A percentile compares a stretch with the other conserved stretches of the same genome.
Conservation (phyloP, 2,329 filamentous ascomycete genomes). For the Pyrenochaeta sp. region DNA sequence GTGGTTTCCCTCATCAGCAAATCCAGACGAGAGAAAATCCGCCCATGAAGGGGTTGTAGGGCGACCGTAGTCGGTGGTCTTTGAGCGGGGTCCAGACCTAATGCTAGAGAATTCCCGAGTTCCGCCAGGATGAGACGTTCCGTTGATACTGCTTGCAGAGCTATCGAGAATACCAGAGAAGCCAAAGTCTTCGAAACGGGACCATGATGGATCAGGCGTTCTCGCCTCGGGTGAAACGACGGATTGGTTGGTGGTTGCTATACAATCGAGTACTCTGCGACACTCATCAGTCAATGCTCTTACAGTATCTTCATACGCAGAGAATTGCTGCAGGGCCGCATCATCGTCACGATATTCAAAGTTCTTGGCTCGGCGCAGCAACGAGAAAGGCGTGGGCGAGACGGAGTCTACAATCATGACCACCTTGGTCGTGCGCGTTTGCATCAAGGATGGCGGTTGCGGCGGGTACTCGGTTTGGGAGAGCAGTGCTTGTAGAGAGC, state of each 20-base stretch:
- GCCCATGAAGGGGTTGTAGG: constrained; percentile 98
- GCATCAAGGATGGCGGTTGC: constrained; percentile 76
- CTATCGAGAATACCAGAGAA: constrained; percentile 81
- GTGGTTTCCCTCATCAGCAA: constrained; percentile 78
- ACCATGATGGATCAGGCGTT: constrained; percentile 84
- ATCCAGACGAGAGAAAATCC: constrained; percentile 94
- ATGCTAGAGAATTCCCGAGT: constrained; percentile 80
- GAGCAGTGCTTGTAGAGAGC: constrained; percentile 88
- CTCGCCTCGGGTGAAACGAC: constrained; percentile 67
- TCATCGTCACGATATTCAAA: constrained; percentile 96
- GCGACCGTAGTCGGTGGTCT: constrained; percentile 72
- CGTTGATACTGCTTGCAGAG: constrained; percentile 54
- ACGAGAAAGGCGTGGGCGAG: constrained; percentile 90
- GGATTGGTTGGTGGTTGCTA: constrained; percentile 87
- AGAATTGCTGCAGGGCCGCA: constrained; percentile 81
- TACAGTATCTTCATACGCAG: constrained; percentile 88
- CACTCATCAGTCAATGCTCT: constrained; percentile 92
- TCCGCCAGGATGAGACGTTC: constrained; percentile 27
- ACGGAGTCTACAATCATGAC: constrained; percentile 97
- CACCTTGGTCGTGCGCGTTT: constrained; percentile 84
- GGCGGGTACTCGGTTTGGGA: constrained; percentile 96
- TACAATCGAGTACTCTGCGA: constrained; percentile 84
- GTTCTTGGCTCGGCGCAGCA: constrained; percentile 88
- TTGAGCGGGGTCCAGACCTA: constrained; percentile 72
- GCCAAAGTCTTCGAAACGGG: constrained; percentile 92